Conservation (phyloP, 768 basidiomycete genomes). For the Phylloporus arenicola region DNA sequence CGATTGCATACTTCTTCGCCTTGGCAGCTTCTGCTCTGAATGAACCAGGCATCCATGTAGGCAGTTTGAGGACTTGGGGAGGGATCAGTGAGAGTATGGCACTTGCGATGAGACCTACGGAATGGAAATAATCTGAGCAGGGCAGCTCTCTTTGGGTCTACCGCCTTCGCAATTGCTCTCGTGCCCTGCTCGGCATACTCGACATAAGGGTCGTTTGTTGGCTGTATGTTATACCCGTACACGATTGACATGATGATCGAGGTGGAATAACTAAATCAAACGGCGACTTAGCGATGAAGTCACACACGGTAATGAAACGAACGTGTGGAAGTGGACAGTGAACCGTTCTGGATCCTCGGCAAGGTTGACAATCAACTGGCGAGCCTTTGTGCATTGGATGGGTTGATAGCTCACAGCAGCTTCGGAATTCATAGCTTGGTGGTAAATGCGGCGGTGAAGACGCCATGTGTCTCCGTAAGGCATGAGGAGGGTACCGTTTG, state of each 20-base stretch:
- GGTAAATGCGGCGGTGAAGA: constrained; percentile 28
- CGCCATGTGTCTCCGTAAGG: constrained; percentile 39
- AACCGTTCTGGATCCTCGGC: constrained; percentile 24
- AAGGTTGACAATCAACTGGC: constrained; percentile 31
- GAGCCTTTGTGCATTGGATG: constrained; percentile 30
- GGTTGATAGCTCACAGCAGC: constrained; percentile 26
- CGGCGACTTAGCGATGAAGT: neutral
- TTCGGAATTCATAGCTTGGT: constrained; percentile 31
- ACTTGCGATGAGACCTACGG: constrained; percentile 13
- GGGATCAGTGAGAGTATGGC: neutral
- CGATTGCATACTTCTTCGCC: constrained; percentile 11
- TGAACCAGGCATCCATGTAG: constrained; percentile 24
- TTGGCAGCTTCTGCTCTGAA: constrained; percentile 17
- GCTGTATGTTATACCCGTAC: constrained; percentile 21
- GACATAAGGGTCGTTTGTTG: constrained; percentile 19
- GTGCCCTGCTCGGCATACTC: constrained; percentile 15
- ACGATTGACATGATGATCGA: constrained; percentile 25
- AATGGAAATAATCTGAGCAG: constrained; percentile 24
- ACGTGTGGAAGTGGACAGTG: constrained; percentile 22
- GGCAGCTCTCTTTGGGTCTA: constrained; percentile 17
- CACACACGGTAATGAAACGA: constrained; percentile 4
- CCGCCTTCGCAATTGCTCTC: constrained; percentile 13
- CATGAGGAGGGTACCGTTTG: constrained; percentile 31
- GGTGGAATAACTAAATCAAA: constrained; percentile 20
- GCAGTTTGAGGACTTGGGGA: constrained; percentile 19